Base-by-base conservation (phyloP, 73 alveolate genomes). In the Paramecium pentaurelia region DNA sequence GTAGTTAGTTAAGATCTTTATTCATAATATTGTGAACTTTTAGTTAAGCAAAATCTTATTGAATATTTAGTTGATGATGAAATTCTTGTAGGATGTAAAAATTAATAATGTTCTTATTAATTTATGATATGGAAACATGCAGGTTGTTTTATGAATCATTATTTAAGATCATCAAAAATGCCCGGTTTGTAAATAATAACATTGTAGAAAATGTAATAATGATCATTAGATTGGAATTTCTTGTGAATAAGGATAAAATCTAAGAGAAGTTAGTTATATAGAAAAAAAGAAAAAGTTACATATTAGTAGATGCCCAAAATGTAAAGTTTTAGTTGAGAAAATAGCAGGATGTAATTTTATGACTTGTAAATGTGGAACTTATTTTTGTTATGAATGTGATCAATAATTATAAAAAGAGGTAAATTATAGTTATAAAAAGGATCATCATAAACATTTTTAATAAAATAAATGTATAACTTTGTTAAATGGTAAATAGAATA, bases 71-170 rank as follows among this genome's bases (percentile, higher is more conserved):
- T 2, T 1, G 16, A 44, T 20, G 47, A 80, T 20, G 91, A 80
- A 36, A 49, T 80, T n/a, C 25, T 80, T 34, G 58, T 49, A n/a
- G 34, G 7, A n/a, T 80, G 91, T 36, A 40, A 27, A 11, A 80
- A 80, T 45, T 8, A 80, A 27, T 9, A 6, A 8, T 80, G 91
- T 18, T 2, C n/a, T 0, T 9, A 34, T 44, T 45, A 42, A 80
- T 80, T 44, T 36, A 44, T 80, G 30, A 80, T 80, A 20, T 80
- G 91, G 91, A 80, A 80, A 47, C 14, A 45, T 47, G 91, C 91
- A 44, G 88, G 88, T 54, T 36, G 37, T 8, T 36, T 12, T 18
- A 38, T 22, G 3, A 28, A 3, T 49, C 25, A 32, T 34, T 0
- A 32, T 32, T 38, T 27, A 22, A 75, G 91, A 80, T 10, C 10